Base-by-base conservation (phyloP, 306 rosid species). In the Cyamopsis tetragonoloba region DNA sequence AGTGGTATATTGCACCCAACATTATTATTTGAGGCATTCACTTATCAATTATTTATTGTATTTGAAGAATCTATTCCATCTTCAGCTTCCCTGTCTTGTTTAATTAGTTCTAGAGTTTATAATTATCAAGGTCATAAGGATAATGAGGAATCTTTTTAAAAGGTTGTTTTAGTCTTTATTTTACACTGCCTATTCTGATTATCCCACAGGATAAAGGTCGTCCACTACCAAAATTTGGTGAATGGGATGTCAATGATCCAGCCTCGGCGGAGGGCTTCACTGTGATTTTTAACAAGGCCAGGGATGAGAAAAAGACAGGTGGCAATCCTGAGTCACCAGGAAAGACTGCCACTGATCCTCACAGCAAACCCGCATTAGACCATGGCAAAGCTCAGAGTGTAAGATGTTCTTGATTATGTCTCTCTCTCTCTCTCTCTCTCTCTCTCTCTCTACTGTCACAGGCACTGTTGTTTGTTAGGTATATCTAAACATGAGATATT, bases 201-300 rank as follows among this genome's bases (percentile, higher is more conserved):
- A 43, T 71, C 47, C 20, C 68, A 43, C 88, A 93, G 96, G 99
- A 88, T 27, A 93, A 93, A 84, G 99, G 99, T 60, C 91, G 64
- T 66, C 97, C 99, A 43, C 88, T 93, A 8, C 99, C 99, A 34
- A 93, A 93, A 79, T 93, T 93, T 66, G 99, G 99, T 68, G 99
- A 90, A 80, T 93, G 99, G 99, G 97, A 93, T 73, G 99, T 88
- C 70, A 93, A 93, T 68, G 96, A 93, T 85, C 99, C 99, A 61
- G 86, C 99, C 81, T 93, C 99, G 7, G 97, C 99, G 41, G 99
- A 93, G 84, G 99, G 97, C 46, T 93, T 93, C 79, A 93, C 99
- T 46, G 97, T 93, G 85, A 93, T 93, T 62, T 93, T 93, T 71
- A 90, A 93, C 77, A 93, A 93, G 80, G 99, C 99, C 22, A 86